These are phyloP conservation scores for Didymella glomerata DNA, from an alignment of 2,329 filamentous ascomycete species.

Conservation along the genomic window DNA sequence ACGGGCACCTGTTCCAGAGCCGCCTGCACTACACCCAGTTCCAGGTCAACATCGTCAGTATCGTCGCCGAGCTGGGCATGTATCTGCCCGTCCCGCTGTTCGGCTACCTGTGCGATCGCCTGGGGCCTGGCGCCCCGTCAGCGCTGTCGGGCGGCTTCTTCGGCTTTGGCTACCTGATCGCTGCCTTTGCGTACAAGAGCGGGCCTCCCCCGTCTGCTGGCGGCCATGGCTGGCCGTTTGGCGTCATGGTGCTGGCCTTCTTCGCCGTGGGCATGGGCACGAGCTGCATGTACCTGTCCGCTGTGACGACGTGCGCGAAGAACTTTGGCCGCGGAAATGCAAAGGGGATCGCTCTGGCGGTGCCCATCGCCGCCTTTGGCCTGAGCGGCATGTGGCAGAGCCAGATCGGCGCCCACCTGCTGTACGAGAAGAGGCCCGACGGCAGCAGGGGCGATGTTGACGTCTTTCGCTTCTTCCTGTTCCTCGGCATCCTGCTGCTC, in stretches of 20 bases:
- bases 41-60: slow-evolving; percentile 89
- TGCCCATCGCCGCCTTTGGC: slow-evolving; percentile 91
- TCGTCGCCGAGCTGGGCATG: slow-evolving; percentile 84
- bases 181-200: slow-evolving; percentile 78
- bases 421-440: slow-evolving; percentile 73
- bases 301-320: slow-evolving; percentile 96
- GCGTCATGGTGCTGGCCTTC: slow-evolving; percentile 86
- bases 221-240: slow-evolving; percentile 73
- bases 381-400: slow-evolving; percentile 96
- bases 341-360: slow-evolving; percentile 85
- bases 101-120: slow-evolving; percentile 90
- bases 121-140: slow-evolving; percentile 80
- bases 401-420: slow-evolving; percentile 80
- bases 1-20: slow-evolving; percentile 88
- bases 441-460: slow-evolving; percentile 69
- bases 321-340: slow-evolving; percentile 92
- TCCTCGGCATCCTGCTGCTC: slow-evolving; percentile 76
- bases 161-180: slow-evolving; percentile 81
- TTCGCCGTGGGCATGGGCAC: slow-evolving; percentile 83
- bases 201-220: slow-evolving; percentile 62
- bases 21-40: slow-evolving; percentile 88
- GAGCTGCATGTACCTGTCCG: slow-evolving; percentile 85
- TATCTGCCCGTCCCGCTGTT: slow-evolving; percentile 92
- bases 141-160: slow-evolving; percentile 77
- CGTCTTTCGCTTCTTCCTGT: slow-evolving; percentile 88